Evolutionary conservation across 441 rosid species (phyloP).

Genomic region (Viola pubescens): DNA sequence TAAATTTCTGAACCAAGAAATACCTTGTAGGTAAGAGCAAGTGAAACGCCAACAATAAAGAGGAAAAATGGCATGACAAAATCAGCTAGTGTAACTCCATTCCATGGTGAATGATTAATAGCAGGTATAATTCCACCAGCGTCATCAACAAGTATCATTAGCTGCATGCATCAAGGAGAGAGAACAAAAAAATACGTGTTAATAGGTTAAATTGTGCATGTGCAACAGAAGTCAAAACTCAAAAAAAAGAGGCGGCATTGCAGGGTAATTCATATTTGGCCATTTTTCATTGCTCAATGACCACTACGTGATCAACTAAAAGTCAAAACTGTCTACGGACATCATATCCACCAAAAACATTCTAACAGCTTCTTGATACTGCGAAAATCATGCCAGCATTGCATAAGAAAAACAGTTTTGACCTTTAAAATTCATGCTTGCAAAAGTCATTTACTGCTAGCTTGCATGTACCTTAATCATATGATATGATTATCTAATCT

Average conservation of each 20-base stretch:
- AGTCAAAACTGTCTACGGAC: too few species aligned
- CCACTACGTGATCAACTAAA: too few species aligned
- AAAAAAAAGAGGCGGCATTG: neutral
- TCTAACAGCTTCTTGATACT: too few species aligned
- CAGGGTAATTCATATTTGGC: neutral
- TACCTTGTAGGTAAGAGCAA: slow-evolving; percentile 75
- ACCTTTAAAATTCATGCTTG: too few species aligned
- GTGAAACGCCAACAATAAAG: slow-evolving; percentile 79
- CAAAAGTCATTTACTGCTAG: too few species aligned
- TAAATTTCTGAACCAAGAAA: slow-evolving; percentile 3
- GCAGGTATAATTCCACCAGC: slow-evolving; percentile 66
- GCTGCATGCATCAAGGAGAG: slow-evolving; percentile 30
- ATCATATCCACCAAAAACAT: too few species aligned
- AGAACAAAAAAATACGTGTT: neutral
- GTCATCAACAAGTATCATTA: slow-evolving; percentile 79
- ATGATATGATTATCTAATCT: too few species aligned
- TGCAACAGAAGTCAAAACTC: neutral
- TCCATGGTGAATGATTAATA: slow-evolving; percentile 88
- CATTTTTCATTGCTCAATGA: too few species aligned
- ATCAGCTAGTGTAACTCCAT: slow-evolving; percentile 85
- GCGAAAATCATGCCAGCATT: too few species aligned
- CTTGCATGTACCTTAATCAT: too few species aligned
- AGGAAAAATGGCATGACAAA: slow-evolving; percentile 91
- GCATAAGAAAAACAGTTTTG: too few species aligned
- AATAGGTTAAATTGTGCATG: neutral